Evolutionary conservation across 495 filamentous ascomycete species (phyloP).

Genomic region (Penicillium desertorum): DNA sequence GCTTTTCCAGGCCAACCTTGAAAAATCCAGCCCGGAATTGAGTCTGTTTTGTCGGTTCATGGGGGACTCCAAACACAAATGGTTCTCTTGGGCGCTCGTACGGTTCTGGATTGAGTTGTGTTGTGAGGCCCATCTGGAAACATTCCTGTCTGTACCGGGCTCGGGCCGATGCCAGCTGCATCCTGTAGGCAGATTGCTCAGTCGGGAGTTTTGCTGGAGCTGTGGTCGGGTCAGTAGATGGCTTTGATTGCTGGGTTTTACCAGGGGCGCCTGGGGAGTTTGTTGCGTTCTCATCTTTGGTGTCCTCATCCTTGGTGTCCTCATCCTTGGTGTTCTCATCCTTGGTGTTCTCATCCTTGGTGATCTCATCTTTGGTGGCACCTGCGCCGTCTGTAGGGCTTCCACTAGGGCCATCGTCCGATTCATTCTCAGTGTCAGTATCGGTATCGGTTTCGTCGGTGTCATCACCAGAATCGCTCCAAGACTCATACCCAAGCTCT

Average conservation of each 20-base stretch:
- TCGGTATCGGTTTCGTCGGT: not conserved
- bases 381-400: not conserved
- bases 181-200: not conserved
- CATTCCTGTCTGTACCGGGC: not conserved
- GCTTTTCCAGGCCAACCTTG: not conserved
- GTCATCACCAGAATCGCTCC: not conserved
- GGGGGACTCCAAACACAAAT: not conserved
- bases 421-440: not conserved
- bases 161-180: too few relatives aligned
- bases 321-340: not conserved
- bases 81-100: not conserved
- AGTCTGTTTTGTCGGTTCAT: not conserved
- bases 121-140: not conserved
- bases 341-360: not conserved
- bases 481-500: not conserved
- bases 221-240: not conserved
- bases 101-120: not conserved
- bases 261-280: not conserved
- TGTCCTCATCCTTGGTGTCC: not conserved
- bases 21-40: not conserved
- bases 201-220: not conserved
- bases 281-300: not conserved
- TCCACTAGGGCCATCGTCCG: not conserved
- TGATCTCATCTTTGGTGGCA: not conserved
- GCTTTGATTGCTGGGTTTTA: too few relatives aligned